These are phyloP conservation scores for Aspergillus calidoustus DNA, from an alignment of 2,329 filamentous ascomycete genomes.

Conservation along the genomic window DNA sequence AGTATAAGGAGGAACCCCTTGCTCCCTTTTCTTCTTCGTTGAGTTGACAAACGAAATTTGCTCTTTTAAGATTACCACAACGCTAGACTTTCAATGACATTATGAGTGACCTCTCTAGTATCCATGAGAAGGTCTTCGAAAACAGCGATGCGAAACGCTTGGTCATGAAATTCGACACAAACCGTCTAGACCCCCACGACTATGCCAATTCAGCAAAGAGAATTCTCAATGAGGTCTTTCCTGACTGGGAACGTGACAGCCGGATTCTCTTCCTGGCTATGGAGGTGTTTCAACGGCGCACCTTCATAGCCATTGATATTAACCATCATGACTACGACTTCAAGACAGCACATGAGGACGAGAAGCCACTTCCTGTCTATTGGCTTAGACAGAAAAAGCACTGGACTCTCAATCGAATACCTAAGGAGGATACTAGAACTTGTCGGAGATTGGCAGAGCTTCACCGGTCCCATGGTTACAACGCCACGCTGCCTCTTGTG, in stretches of 20 bases:
- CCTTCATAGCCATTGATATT: slow-evolving; percentile 20
- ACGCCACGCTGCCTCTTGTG: slow-evolving; percentile 15
- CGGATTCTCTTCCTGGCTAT: slow-evolving; percentile 22
- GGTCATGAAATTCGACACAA: not conserved
- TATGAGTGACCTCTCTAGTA: not conserved
- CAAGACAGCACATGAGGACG: slow-evolving; percentile 18
- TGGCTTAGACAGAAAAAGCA: slow-evolving; percentile 13
- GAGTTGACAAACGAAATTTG: not conserved
- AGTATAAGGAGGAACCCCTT: too few species aligned
- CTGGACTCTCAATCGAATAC: slow-evolving; percentile 21
- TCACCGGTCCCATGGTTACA: slow-evolving; percentile 19
- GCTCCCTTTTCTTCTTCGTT: not conserved
- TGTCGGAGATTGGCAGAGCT: slow-evolving; percentile 17
- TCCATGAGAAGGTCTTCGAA: not conserved
- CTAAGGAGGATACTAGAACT: slow-evolving; percentile 20
- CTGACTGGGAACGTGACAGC: slow-evolving; percentile 17
- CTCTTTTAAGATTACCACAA: too few species aligned
- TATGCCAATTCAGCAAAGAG: slow-evolving; percentile 13
- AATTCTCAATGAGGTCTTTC: slow-evolving; percentile 24
- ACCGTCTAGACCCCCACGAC: slow-evolving; percentile 3
- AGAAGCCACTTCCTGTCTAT: slow-evolving; percentile 16
- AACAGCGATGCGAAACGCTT: not conserved
- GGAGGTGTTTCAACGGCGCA: slow-evolving; percentile 18
- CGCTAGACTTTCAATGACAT: not conserved
- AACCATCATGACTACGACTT: slow-evolving; percentile 21